Evolutionary conservation across 1,139 yeast species (phyloP).

Genomic region (Torulaspora pretoriensis): DNA sequence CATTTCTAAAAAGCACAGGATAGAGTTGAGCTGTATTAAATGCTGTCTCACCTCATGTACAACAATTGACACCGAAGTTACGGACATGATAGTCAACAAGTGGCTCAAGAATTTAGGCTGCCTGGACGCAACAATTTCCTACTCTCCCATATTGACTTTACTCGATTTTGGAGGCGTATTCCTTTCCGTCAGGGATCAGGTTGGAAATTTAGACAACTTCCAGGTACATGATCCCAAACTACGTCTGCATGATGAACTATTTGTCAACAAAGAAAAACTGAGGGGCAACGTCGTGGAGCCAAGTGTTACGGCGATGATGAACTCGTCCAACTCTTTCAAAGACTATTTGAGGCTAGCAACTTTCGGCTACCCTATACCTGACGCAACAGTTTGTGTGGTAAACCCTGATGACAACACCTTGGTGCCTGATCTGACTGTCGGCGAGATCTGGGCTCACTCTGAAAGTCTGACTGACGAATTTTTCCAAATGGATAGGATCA

Average conservation of each 20-base stretch:
- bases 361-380: constrained; percentile 92
- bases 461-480: constrained; percentile 34
- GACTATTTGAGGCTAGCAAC: constrained; percentile 72
- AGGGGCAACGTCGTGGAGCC: constrained; percentile 69
- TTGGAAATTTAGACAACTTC: constrained; percentile 41
- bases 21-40: constrained; percentile 72
- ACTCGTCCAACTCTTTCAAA: constrained; percentile 33
- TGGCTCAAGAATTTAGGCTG: constrained; percentile 92
- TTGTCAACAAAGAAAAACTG: constrained; percentile 76
- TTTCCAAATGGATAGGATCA: constrained; percentile 35
- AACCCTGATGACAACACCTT: constrained; percentile 80
- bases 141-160: constrained; percentile 84
- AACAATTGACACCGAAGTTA: constrained; percentile 92
- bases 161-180: constrained; percentile 97
- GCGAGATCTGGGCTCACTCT: constrained; percentile 82
- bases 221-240: constrained; percentile 31
- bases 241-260: constrained; percentile 47
- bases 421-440: constrained; percentile 91
- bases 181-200: constrained; percentile 86
- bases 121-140: constrained; percentile 65
- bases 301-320: constrained; percentile 33
- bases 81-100: constrained; percentile 84
- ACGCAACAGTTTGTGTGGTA: constrained; percentile 87
- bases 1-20: constrained; percentile 70
- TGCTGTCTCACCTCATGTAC: constrained; percentile 90